Percentiles rank a stretch among this genome's conserved stretches.
Conservation (phyloP, 345 rosid genomes). For the Hirschfeldia incana region DNA sequence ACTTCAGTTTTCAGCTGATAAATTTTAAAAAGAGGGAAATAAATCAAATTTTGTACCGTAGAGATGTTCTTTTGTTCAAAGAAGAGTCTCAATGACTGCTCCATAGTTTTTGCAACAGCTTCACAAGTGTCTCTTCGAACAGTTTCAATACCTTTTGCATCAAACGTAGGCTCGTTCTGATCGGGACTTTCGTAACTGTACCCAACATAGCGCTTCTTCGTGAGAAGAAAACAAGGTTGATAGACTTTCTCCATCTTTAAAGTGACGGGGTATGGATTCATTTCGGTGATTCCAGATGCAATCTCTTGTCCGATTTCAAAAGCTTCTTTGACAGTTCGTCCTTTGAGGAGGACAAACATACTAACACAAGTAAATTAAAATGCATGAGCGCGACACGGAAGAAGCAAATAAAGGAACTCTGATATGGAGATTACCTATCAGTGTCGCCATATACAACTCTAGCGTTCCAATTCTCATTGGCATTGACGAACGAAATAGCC, state of each 20-base stretch:
- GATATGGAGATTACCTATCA: constrained; percentile 62
- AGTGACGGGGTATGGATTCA: constrained; percentile 90
- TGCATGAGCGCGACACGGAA: constrained; percentile 10
- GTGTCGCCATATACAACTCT: constrained; percentile 94
- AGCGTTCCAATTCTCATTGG: constrained; percentile 78
- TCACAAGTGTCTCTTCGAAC: constrained; percentile 91
- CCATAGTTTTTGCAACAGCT: constrained; percentile 89
- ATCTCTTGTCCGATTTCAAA: constrained; percentile 78
- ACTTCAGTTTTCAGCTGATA: constrained; percentile 11
- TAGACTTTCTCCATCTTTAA: constrained; percentile 98
- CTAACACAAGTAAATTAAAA: constrained; percentile 47
- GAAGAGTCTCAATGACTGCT: constrained; percentile 77
- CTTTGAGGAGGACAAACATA: constrained; percentile 94
- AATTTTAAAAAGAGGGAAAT: constrained; percentile 1
- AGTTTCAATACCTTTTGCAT: constrained; percentile 98
- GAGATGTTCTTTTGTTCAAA: constrained; percentile 68
- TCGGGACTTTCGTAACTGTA: constrained; percentile 85
- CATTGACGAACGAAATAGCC: constrained; percentile 79
- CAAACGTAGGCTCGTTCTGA: constrained; percentile 73
- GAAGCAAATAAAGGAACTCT: background rate
- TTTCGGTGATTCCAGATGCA: constrained; percentile 79
- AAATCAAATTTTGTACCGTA: constrained; percentile 46
- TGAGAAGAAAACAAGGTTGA: constrained; percentile 88
- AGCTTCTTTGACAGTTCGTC: constrained; percentile 67
- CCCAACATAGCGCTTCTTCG: constrained; percentile 95